Base-by-base conservation (phyloP, 2,329 filamentous ascomycete genomes). In the Curvularia verruculosa region DNA sequence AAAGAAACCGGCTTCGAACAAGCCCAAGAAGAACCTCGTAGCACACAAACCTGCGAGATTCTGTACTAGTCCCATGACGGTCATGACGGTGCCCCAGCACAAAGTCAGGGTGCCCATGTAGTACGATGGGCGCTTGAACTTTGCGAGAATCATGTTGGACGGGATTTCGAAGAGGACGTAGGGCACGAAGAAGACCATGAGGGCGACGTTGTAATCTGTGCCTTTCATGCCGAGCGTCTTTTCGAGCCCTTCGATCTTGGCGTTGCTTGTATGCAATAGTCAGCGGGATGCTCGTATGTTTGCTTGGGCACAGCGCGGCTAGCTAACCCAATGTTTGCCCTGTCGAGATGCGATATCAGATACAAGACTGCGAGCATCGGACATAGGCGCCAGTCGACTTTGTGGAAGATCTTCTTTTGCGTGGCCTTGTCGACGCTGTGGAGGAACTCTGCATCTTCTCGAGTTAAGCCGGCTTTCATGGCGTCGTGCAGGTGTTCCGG, bases 101-200 rank as follows among this genome's bases (percentile, higher is more conserved):
- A 45, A 21, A 9, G 26, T 29, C 43, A 45, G 26, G 1, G 71
- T 72, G 12, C 75, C 72, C 74, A 86, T 87, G 2, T 72, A 77
- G 15, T 75, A 64, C 29, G 67, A 71, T 0, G 85, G 85, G 1
- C 83, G 83, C 26, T 45, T 45, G 0, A 85, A 83, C 1, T 81
- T 79, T 61, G 87, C 88, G 18, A 88, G 77, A 3, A 87, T 74
- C 57, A 88, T 83, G 63, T 88, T 88, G 61, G 83, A 86, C 0
- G 85, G 86, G 1, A 77, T 78, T 60, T 82, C 80, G 56, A 81
- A 78, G 5, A 77, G 66, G 5, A 79, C 77, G 55, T 82, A 82
- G 0, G 77, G 77, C 51, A 81, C 79, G 68, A 90, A 90, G 73
- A 89, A 90, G 0, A 89, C 73, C 43, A 45, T 45, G 24, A 45